Percentiles rank a stretch among this genome's conserved stretches.
Conservation (phyloP, 2,329 filamentous ascomycete species). For the Dendryphion nanum region DNA sequence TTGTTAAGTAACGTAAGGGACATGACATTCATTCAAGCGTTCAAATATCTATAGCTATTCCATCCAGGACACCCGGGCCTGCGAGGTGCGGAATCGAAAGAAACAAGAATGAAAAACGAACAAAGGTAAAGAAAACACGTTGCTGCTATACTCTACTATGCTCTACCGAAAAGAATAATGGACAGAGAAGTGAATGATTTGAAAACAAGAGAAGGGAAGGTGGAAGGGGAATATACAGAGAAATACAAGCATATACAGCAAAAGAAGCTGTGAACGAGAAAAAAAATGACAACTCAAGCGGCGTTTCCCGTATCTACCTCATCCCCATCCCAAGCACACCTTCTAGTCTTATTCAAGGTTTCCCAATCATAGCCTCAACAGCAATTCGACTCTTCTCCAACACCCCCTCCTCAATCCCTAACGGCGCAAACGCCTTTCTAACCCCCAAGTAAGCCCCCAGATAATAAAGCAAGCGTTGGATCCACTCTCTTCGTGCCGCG, state of each 20-base stretch:
- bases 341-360: not conserved
- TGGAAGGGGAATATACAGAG: not conserved
- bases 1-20: no score
- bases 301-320: not conserved
- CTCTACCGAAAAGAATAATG: no score
- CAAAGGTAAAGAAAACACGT: no score
- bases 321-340: not conserved
- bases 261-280: no score
- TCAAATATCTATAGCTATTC: no score
- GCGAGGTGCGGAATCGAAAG: no score
- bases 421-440: constrained; percentile 26
- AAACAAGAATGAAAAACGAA: no score
- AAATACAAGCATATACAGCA: not conserved
- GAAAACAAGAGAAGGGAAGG: no score
- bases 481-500: constrained; percentile 19
- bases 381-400: constrained; percentile 3
- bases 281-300: not conserved
- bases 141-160: no score
- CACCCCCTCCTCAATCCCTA: constrained; percentile 20
- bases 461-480: constrained; percentile 26
- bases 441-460: constrained; percentile 22
- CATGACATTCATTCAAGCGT: no score
- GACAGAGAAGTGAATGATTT: no score
- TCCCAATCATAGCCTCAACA: constrained; percentile 4
- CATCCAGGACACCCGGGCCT: no score